Evolutionary conservation across 768 basidiomycete species (phyloP).

Genomic region (Sarcomyxa edulis): DNA sequence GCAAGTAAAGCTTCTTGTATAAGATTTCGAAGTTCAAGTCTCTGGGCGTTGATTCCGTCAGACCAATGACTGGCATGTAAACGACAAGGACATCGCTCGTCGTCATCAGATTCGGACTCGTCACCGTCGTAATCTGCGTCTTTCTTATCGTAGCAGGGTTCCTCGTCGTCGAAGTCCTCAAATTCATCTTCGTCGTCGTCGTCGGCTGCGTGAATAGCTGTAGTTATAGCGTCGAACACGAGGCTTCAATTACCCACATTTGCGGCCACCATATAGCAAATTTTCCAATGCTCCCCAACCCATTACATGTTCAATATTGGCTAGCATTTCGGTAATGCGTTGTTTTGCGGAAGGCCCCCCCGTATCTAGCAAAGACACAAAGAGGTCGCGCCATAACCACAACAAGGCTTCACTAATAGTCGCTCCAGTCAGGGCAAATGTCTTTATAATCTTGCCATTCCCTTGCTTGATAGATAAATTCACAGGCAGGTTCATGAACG

Average conservation of each 20-base stretch:
- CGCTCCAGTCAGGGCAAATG: conserved; percentile 32
- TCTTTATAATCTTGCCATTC: conserved; percentile 32
- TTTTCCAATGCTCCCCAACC: conserved; percentile 48
- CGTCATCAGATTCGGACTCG: conserved; percentile 22
- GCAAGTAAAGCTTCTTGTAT: conserved; percentile 39
- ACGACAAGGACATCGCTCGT: conserved; percentile 24
- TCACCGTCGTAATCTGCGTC: conserved; percentile 20
- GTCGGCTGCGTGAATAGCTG: not conserved
- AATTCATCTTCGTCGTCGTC: conserved; percentile 10
- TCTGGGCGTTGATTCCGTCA: conserved; percentile 30
- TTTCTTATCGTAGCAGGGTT: conserved; percentile 8
- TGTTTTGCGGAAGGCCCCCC: conserved; percentile 23
- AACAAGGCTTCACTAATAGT: conserved; percentile 34
- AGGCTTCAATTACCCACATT: conserved; percentile 22
- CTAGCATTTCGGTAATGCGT: conserved; percentile 46
- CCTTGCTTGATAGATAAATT: conserved; percentile 28
- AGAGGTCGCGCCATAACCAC: conserved; percentile 71
- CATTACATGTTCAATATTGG: conserved; percentile 48
- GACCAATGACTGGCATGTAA: conserved; percentile 53
- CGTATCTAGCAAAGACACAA: conserved; percentile 47
- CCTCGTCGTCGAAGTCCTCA: conserved; percentile 26
- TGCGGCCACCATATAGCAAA: conserved; percentile 49
- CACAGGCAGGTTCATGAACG: conserved; percentile 29
- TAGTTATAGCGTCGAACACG: conserved; percentile 3
- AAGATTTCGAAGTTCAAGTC: conserved; percentile 32